phyloP scores from a whole-genome alignment of 2,329 filamentous ascomycete genomes.

The Alternaria postmessia region DNA sequence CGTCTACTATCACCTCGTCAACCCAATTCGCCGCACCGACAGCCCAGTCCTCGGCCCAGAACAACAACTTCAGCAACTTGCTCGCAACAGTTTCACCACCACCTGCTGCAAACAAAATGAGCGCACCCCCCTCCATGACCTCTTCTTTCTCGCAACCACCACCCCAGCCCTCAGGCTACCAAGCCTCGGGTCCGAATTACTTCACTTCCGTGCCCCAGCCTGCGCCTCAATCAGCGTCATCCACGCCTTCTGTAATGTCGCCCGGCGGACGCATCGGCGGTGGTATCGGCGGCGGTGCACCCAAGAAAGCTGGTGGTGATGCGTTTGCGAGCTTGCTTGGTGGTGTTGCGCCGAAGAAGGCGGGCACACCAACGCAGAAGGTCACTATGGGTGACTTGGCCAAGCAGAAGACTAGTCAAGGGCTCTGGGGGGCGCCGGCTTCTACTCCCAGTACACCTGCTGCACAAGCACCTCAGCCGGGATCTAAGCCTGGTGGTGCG shows the following conservation, averaged over 20 bases:
- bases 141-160: constrained; percentile 55
- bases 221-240: constrained; percentile 43
- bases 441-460: constrained; percentile 42
- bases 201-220: constrained; percentile 77
- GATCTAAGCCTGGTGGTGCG: constrained; percentile 48
- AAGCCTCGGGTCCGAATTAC: constrained; percentile 88
- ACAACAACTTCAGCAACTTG: constrained; percentile 80
- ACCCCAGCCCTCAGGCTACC: constrained; percentile 69
- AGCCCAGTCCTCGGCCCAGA: constrained; percentile 83
- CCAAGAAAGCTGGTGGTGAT: constrained; percentile 71
- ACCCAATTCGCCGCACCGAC: constrained; percentile 83
- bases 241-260: constrained; percentile 55
- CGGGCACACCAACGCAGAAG: constrained; percentile 64
- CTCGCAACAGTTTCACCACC: constrained; percentile 84
- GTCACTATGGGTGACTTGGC: constrained; percentile 91
- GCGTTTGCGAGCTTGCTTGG: constrained; percentile 91
- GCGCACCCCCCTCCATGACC: constrained; percentile 58
- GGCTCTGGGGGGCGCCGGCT: constrained; percentile 84
- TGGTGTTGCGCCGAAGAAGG: constrained; percentile 78
- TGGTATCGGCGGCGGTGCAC: constrained; percentile 45
- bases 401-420: constrained; percentile 96
- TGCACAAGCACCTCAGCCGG: constrained; percentile 35
- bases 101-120: constrained; percentile 60
- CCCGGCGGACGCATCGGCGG: constrained; percentile 52
- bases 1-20: constrained; percentile 59